phyloP scores from a whole-genome alignment of 257 asterid species.

The Euphrasia confusa region DNA sequence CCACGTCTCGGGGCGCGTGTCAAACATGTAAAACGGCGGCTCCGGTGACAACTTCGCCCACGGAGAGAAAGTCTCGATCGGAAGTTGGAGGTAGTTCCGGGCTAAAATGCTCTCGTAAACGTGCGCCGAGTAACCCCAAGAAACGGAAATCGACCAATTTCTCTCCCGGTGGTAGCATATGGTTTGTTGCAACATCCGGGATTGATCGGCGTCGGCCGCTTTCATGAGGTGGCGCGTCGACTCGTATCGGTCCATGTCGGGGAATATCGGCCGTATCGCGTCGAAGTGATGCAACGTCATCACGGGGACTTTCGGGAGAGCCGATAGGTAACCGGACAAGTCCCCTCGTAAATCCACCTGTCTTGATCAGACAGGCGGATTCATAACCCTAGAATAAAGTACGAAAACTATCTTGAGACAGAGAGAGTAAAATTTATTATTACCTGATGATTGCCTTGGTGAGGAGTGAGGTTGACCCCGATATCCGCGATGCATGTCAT shows the following conservation, averaged over 20 bases:
- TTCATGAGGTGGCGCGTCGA: slow-evolving; percentile 50
- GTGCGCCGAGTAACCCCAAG: slow-evolving; percentile 56
- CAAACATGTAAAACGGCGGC: slow-evolving; percentile 48
- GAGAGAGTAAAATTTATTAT: no score
- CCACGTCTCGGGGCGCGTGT: slow-evolving; percentile 29
- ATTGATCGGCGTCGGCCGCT: slow-evolving; percentile 40
- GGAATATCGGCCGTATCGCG: slow-evolving; percentile 44
- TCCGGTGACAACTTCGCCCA: slow-evolving; percentile 27
- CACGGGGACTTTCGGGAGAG: slow-evolving; percentile 46
- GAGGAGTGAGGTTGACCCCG: no score
- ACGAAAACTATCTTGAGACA: no score
- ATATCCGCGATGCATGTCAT: no score
- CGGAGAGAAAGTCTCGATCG: slow-evolving; percentile 46
- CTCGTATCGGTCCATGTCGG: slow-evolving; percentile 33
- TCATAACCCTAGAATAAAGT: no score
- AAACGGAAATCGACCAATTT: slow-evolving; percentile 55
- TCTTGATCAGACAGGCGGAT: no score
- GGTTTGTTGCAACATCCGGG: slow-evolving; percentile 54
- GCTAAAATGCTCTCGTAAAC: slow-evolving; percentile 43
- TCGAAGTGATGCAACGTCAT: slow-evolving; percentile 65
- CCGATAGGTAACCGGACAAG: slow-evolving; percentile 54
- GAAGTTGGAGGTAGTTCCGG: slow-evolving; percentile 34
- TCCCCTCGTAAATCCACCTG: slow-evolving; percentile 61
- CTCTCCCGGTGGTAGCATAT: slow-evolving; percentile 38
- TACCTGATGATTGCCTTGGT: no score